Percentiles rank a stretch among this genome's conserved stretches.
Conservation (phyloP, 1,284 basidiomycete genomes). For the Sporisorium iseilematis-ciliati region DNA sequence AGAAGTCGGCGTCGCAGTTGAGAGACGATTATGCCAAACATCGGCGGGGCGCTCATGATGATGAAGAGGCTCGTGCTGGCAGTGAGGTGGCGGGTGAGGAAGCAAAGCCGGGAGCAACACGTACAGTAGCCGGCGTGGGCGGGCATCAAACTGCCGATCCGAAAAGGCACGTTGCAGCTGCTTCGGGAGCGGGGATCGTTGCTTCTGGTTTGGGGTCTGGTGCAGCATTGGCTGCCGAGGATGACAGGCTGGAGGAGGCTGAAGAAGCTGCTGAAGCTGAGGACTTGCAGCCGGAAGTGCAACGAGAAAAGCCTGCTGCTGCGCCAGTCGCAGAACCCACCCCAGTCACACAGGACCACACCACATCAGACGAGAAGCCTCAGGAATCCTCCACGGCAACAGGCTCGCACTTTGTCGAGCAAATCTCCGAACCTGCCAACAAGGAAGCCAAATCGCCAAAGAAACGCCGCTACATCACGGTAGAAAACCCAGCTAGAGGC, state of each 20-base stretch:
- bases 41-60: slow-evolving; percentile 5
- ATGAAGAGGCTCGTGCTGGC: slow-evolving; percentile 25
- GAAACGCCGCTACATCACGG: slow-evolving; percentile 29
- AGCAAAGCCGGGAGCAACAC: slow-evolving; percentile 5
- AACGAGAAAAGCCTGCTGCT: not conserved
- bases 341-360: not conserved
- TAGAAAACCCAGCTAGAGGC: slow-evolving; percentile 47
- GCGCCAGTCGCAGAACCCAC: not conserved
- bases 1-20: slow-evolving; percentile 28
- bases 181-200: slow-evolving; percentile 26
- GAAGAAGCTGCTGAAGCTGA: slow-evolving; percentile 27
- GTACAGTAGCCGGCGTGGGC: slow-evolving; percentile 24
- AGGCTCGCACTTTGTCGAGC: slow-evolving; percentile 23
- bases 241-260: slow-evolving; percentile 21
- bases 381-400: not conserved
- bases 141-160: slow-evolving; percentile 30
- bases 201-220: slow-evolving; percentile 29
- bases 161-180: not conserved
- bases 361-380: not conserved
- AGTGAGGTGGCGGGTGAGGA: not conserved
- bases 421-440: not conserved
- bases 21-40: slow-evolving; percentile 19
- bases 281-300: slow-evolving; percentile 4
- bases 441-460: slow-evolving; percentile 14
- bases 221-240: slow-evolving; percentile 19